Evolutionary conservation across 768 basidiomycete species (phyloP).

Genomic region (Tylopilus intermedius): DNA sequence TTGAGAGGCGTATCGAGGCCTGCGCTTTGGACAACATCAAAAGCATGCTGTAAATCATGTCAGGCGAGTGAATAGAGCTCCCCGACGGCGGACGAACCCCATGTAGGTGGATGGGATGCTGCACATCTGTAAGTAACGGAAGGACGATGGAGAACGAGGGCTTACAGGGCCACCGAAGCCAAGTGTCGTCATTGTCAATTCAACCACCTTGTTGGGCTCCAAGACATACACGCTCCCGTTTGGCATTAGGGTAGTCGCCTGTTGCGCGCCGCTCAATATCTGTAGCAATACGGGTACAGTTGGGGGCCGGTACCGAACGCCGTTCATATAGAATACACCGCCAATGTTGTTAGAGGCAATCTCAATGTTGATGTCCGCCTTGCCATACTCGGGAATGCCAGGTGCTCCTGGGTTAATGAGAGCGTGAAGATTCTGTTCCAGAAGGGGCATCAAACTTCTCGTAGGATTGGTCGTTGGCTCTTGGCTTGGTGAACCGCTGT

Average conservation of each 20-base stretch:
- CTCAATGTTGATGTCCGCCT: background rate
- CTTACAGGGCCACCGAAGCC: constrained; percentile 23
- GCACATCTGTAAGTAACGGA: background rate
- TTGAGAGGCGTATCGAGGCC: constrained; percentile 23
- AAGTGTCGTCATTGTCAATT: constrained; percentile 11
- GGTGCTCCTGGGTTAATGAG: background rate
- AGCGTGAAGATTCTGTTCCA: background rate
- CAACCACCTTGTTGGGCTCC: constrained; percentile 27
- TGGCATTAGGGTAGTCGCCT: constrained; percentile 27
- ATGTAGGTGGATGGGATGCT: constrained; percentile 30
- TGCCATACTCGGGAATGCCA: background rate
- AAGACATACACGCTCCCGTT: constrained; percentile 21
- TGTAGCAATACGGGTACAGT: background rate
- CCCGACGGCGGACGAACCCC: constrained; percentile 7
- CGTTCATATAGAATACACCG: background rate
- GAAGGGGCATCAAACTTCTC: background rate
- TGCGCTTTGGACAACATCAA: constrained; percentile 33
- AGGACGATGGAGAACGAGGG: background rate
- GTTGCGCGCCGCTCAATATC: constrained; percentile 31
- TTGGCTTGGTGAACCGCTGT: background rate
- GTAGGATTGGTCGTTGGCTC: background rate
- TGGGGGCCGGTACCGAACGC: background rate
- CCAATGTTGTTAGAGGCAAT: background rate
- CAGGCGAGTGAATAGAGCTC: background rate
- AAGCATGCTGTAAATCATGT: constrained; percentile 27